These are phyloP conservation scores for Phellopilus nigrolimitatus DNA, from an alignment of 1,284 basidiomycete species.

Conservation along the genomic window DNA sequence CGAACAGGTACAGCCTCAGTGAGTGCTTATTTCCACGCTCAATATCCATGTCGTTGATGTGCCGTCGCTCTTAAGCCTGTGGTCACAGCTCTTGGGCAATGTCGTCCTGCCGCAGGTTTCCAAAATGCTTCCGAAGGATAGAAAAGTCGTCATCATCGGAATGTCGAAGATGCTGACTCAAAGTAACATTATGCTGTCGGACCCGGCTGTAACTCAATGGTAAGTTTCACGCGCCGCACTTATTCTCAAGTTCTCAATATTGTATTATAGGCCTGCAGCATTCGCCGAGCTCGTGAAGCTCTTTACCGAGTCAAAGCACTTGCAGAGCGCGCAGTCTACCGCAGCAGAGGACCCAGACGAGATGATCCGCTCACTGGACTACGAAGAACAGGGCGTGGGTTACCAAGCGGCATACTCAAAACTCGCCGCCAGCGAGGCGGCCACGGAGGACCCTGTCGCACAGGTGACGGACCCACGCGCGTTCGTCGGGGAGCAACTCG, in stretches of 20 bases:
- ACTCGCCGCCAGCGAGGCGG: constrained; percentile 73
- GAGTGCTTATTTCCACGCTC: constrained; percentile 27
- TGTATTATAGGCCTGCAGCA: constrained; percentile 50
- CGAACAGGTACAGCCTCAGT: constrained; percentile 87
- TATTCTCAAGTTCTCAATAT: background rate
- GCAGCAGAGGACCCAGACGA: constrained; percentile 52
- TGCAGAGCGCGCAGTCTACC: constrained; percentile 42
- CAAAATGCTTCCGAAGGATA: constrained; percentile 76
- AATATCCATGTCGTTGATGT: constrained; percentile 8
- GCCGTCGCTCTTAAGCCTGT: constrained; percentile 53
- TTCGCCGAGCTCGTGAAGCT: constrained; percentile 78
- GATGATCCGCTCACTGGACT: constrained; percentile 76
- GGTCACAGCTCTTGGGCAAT: constrained; percentile 76
- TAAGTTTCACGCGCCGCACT: constrained; percentile 32
- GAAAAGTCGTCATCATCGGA: constrained; percentile 84
- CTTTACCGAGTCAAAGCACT: constrained; percentile 69
- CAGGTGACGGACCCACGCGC: constrained; percentile 54
- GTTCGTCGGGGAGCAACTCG: constrained; percentile 46
- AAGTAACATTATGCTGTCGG: constrained; percentile 61
- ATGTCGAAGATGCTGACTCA: constrained; percentile 76
- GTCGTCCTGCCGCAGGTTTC: constrained; percentile 81
- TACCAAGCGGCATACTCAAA: constrained; percentile 94
- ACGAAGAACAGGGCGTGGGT: constrained; percentile 83
- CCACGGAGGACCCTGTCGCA: constrained; percentile 51
- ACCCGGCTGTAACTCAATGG: constrained; percentile 67